A percentile compares a stretch with the other conserved stretches of the same genome.
Conservation (phyloP, 129 eudicot species). For the Artemisia tridentata region DNA sequence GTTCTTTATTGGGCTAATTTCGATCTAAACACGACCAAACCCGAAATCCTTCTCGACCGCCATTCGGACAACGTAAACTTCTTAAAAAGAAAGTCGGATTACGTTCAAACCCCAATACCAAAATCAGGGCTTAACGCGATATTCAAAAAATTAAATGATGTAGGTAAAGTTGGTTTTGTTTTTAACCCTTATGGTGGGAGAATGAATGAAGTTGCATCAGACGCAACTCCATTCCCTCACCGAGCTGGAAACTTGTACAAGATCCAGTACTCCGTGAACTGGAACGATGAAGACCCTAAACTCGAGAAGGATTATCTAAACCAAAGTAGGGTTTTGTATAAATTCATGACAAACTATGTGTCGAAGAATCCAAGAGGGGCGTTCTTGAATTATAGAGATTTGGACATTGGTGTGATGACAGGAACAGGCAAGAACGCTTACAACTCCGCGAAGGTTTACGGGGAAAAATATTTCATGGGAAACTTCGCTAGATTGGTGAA, state of each 20-base stretch:
- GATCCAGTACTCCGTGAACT: slow-evolving; percentile 41
- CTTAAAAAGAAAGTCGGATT: slow-evolving; percentile 49
- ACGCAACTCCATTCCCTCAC: slow-evolving; percentile 55
- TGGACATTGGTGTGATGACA: slow-evolving; percentile 34
- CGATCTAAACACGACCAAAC: slow-evolving; percentile 21
- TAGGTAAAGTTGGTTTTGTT: slow-evolving; percentile 34
- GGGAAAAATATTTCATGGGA: slow-evolving; percentile 37
- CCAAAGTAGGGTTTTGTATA: slow-evolving; percentile 27
- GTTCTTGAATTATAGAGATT: slow-evolving; percentile 28
- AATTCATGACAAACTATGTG: slow-evolving; percentile 28
- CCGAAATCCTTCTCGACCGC: slow-evolving; percentile 23
- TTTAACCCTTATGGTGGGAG: slow-evolving; percentile 53
- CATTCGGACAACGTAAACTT: slow-evolving; percentile 29
- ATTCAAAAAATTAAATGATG: slow-evolving; percentile 29
- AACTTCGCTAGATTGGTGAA: slow-evolving; percentile 48
- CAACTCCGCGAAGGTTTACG: slow-evolving; percentile 38
- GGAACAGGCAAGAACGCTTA: slow-evolving; percentile 31
- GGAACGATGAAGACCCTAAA: slow-evolving; percentile 37
- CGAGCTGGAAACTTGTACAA: slow-evolving; percentile 55
- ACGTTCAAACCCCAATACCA: slow-evolving; percentile 36
- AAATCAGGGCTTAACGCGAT: slow-evolving; percentile 31
- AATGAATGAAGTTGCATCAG: slow-evolving; percentile 43
- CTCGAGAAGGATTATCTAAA: slow-evolving; percentile 30
- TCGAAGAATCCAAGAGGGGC: slow-evolving; percentile 38
- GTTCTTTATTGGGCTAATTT: slow-evolving; percentile 28